phyloP scores from a whole-genome alignment of 129 eudicot genomes.

The carrot (Daucus carota) region DH1_v3.0 NC_030388.2:823001-823500 shows the following conservation, averaged over 20 bases:
- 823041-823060: too few relatives aligned
- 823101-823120: too few relatives aligned
- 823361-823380: background rate
- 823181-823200: constrained; percentile 81
- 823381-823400: background rate
- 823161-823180: constrained; percentile 77
- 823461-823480: background rate
- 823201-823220: constrained; percentile 90
- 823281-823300: background rate
- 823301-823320: background rate
- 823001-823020: too few relatives aligned
- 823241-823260: background rate
- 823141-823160: too few relatives aligned
- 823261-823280: background rate
- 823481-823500: background rate
- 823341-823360: background rate
- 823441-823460: background rate
- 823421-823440: background rate
- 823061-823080: too few relatives aligned
- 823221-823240: constrained; percentile 58
- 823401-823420: background rate
- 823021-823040: too few relatives aligned
- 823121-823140: too few relatives aligned
- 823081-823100: too few relatives aligned
- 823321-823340: background rate